Evolutionary conservation across 2,329 filamentous ascomycete species (phyloP), one percentile per base, ranked within the genome.

Genomic region (Byssoonygena ceratinophila): DNA sequence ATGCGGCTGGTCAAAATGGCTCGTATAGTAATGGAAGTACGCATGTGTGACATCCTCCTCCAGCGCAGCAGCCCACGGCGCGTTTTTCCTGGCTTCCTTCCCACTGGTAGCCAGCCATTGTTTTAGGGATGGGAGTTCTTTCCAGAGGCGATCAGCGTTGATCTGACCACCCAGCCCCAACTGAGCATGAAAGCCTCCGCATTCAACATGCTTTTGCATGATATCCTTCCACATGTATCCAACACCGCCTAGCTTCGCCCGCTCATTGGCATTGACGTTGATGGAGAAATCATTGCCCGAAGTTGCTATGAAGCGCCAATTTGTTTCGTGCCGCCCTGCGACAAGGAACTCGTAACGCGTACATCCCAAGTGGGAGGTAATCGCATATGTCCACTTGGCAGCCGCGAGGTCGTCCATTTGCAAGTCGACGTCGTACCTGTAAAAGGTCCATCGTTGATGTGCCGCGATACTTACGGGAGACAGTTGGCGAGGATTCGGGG

Each of bases 201-300:
- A 95, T 61, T 98, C 92, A 25, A 90, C 82, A 62, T 98, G 94
- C 76, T 96, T 96, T 70, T 96, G 89, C 64, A 98, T 77, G 25
- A 98, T 90, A 62, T 98, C 92, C 64, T 96, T 97, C 92, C 92
- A 98, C 91, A 98, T 94, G 64, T 92, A 87, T 0, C 90, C 87
- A 1, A 94, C 79, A 1, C 92, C 92, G 27, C 92, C 92, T 1
- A 97, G 78, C 61, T 85, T 87, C 29, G 83, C 81, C 40, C 91
- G 80, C 61, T 98, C 92, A 56, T 85, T 88, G 51, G 89, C 84
- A 57, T 83, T 89, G 1, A 94, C 92, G 58, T 85, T 84, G 25
- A 94, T 77, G 0, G 88, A 85, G 67, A 97, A 98, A 66, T 98
- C 92, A 64, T 97, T 97, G 2, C 91, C 91, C 12, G 90, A 96